Evolutionary conservation across 345 rosid genomes (phyloP), one percentile per base, ranked within the genome.

Genomic region (Citrus medica): DNA sequence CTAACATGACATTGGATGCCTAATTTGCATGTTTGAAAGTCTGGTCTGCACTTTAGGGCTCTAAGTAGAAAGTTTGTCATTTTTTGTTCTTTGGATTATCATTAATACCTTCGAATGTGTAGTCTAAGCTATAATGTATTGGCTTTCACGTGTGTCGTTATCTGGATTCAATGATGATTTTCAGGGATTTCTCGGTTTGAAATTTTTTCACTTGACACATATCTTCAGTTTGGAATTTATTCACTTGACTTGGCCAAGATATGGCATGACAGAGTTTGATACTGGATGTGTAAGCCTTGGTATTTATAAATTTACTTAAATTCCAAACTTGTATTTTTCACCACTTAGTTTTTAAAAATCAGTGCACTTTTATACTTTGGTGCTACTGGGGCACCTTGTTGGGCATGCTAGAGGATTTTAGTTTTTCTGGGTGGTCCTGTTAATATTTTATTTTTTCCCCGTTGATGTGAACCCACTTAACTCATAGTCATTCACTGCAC

Each of bases 261-360:
- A 9, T 74, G 51, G 21, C n/a, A 38, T 74, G 77, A 74, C 2
- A 13, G 38, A 74, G 59, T 74, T 74, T 61, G 28, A 62, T 40
- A 13, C 46, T 21, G 27, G 27, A 40, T 66, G 25, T 65, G 42
- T 65, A 24, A 14, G 46, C 28, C 6, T 37, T 37, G 13, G 67
- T 40, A 10, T 72, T 25, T n/a, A 21, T 10, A 32, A 8, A 59
- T 32, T 53, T 9, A 30, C 38, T 22, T 24, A 58, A 72, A 37
- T 22, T 25, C 9, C 59, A 35, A 72, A 33, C 12, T 6, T 6
- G 6, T 33, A 64, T n/a, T 32, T 58, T 58, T 73, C 2, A 14
- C 16, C 7, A n/a, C 64, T 56, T 71, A 33, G 62, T 30, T 74
- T 35, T 61, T 38, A 10, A 30, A 51, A 71, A 53, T 53, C 63